Base-by-base conservation (phyloP, 2,329 filamentous ascomycete species). In the Verticillium longisporum region DNA sequence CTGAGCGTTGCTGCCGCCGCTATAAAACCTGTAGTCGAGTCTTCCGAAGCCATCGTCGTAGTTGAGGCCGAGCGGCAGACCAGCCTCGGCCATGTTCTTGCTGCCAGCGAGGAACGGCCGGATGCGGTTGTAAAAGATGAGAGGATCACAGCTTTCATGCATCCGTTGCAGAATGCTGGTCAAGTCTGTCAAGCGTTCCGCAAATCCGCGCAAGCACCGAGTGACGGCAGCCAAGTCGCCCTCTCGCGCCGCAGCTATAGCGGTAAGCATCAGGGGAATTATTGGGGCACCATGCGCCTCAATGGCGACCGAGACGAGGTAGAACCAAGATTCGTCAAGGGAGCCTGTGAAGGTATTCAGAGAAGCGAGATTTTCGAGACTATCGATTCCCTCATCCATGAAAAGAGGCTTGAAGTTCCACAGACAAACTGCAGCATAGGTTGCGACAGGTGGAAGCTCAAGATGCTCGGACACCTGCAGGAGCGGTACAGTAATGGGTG, bases 391-490 rank as follows among this genome's bases (percentile, higher is more conserved):
- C 73, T 97, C 93, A 64, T 91, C 86, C 62, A 87, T 78, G 71
- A 98, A 97, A 60, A 98, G 83, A 0, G 93, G 91, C 75, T 93
- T 94, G 81, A 92, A 98, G 77, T 99, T 99, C 95, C 95, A 99
- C 32, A 99, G 82, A 66, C 91, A 94, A 4, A 97, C 81, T 7
- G 89, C 91, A 6, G 95, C 92, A 72, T 97, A 99, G 18, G 94
- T 97, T 56, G 94, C 95, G 33, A 99, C 94, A 1, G 93, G 91
- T 6, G 91, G 93, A 32, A 99, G 81, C 70, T 98, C 91, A 18
- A 99, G 84, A 64, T 87, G 86, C 55, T 84, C 80, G 67, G 91
- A 94, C 56, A 96, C 83, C 65, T 88, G 78, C 58, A 96, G 80
- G 66, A 98, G 84, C 0, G 95, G 95, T 34, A 93, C 84, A 6